A percentile compares a stretch with the other conserved stretches of the same genome.
These are phyloP conservation scores for Gillenia trifoliata DNA, from an alignment of 306 rosid species.

Conservation along the genomic window DNA sequence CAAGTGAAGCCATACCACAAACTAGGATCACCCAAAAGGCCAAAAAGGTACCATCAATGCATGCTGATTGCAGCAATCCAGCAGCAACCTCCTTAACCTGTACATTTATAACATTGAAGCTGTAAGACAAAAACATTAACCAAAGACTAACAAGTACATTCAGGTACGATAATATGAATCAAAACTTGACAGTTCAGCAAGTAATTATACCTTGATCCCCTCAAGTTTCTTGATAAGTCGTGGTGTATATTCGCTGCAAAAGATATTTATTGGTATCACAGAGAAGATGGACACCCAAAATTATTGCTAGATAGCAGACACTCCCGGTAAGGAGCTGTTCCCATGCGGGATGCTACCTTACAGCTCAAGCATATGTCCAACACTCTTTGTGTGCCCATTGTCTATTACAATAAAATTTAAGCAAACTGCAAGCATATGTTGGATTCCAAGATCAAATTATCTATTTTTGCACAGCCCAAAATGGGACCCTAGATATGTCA, in stretches of 20 bases:
- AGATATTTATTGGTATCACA: conserved; percentile 11
- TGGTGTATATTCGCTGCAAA: conserved; percentile 80
- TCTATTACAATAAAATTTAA: neutral
- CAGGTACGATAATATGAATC: conserved; percentile 14
- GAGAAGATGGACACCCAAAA: neutral
- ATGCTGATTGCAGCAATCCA: conserved; percentile 83
- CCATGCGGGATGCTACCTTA: neutral
- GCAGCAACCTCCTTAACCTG: conserved; percentile 77
- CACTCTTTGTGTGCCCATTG: neutral
- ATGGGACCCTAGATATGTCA: neutral
- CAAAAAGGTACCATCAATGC: conserved; percentile 66
- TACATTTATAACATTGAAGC: conserved; percentile 1
- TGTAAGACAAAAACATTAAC: neutral
- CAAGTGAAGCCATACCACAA: neutral
- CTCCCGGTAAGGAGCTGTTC: conserved; percentile 6
- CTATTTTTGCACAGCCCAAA: neutral
- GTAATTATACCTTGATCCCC: conserved; percentile 64
- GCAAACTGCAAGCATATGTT: neutral
- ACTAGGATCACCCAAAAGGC: neutral
- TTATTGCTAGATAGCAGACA: conserved; percentile 1
- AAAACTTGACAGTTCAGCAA: conserved; percentile 19
- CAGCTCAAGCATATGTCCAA: neutral
- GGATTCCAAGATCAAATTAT: neutral
- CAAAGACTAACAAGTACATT: neutral
- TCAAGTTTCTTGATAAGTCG: conserved; percentile 91